phyloP scores from a whole-genome alignment of 2,329 filamentous ascomycete genomes.

The Colletotrichum paranaense region DNA sequence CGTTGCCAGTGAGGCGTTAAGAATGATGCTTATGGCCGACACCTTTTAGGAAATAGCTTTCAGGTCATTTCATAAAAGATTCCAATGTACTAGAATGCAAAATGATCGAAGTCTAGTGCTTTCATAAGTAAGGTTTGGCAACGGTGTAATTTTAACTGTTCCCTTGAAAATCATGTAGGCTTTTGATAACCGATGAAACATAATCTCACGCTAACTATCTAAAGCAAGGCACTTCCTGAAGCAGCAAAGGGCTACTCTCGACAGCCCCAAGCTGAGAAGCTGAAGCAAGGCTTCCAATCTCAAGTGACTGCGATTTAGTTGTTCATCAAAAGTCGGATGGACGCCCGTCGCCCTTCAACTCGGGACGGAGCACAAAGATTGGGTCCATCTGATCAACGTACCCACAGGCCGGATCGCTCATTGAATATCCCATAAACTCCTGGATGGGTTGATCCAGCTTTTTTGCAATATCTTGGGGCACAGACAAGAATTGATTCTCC shows the following conservation, averaged over 20 bases:
- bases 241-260: too few species aligned
- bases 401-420: conserved; percentile 28
- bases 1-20: too few species aligned
- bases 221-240: too few species aligned
- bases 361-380: conserved; percentile 19
- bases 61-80: too few species aligned
- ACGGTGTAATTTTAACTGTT: not conserved
- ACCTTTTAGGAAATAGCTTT: too few species aligned
- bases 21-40: too few species aligned
- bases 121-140: not conserved
- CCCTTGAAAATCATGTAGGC: not conserved
- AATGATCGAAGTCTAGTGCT: too few species aligned
- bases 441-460: conserved; percentile 9
- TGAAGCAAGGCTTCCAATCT: not conserved
- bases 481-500: conserved; percentile 22
- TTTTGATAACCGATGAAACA: not conserved
- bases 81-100: too few species aligned
- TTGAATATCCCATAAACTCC: conserved; percentile 25
- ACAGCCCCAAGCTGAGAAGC: too few species aligned
- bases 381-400: conserved; percentile 27
- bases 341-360: conserved; percentile 19
- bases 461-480: conserved; percentile 14
- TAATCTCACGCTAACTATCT: too few species aligned
- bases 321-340: conserved; percentile 11
- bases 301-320: not conserved